Conservation (phyloP, 495 filamentous ascomycete species). For the Immersiella caudata region DNA sequence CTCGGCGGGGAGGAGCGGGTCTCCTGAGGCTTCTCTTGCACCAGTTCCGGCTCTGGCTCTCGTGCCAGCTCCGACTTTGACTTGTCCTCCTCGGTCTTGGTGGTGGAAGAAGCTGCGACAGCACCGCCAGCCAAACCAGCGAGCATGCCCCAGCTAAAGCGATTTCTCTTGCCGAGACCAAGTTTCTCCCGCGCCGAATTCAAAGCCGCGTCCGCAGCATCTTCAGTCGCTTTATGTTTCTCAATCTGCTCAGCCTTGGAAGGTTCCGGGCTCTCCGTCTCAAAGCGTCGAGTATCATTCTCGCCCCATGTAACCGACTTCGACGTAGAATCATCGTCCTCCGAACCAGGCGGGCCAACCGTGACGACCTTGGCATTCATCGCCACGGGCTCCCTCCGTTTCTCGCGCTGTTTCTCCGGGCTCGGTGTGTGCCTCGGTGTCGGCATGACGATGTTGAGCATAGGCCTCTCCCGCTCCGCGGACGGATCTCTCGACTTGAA, state of each 20-base stretch:
- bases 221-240: neutral
- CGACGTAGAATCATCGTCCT: neutral
- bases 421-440: slow-evolving; percentile 52
- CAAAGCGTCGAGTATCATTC: neutral
- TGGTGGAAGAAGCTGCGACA: slow-evolving; percentile 30
- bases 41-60: slow-evolving; percentile 10
- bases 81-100: slow-evolving; percentile 16
- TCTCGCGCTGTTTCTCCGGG: slow-evolving; percentile 39
- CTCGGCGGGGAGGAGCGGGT: slow-evolving; percentile 15
- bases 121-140: slow-evolving; percentile 41
- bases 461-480: slow-evolving; percentile 52
- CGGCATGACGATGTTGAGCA: slow-evolving; percentile 56
- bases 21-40: slow-evolving; percentile 9
- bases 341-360: slow-evolving; percentile 6
- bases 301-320: neutral
- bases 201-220: neutral
- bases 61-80: slow-evolving; percentile 12
- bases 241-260: slow-evolving; percentile 6
- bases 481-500: slow-evolving; percentile 51
- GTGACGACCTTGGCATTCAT: slow-evolving; percentile 22
- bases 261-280: neutral
- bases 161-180: slow-evolving; percentile 33
- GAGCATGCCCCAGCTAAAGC: slow-evolving; percentile 45
- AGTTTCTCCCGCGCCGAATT: slow-evolving; percentile 23
- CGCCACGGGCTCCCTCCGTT: slow-evolving; percentile 20